Evolutionary conservation across 257 asterid genomes (phyloP).

Genomic region (Fraxinus americana): DNA sequence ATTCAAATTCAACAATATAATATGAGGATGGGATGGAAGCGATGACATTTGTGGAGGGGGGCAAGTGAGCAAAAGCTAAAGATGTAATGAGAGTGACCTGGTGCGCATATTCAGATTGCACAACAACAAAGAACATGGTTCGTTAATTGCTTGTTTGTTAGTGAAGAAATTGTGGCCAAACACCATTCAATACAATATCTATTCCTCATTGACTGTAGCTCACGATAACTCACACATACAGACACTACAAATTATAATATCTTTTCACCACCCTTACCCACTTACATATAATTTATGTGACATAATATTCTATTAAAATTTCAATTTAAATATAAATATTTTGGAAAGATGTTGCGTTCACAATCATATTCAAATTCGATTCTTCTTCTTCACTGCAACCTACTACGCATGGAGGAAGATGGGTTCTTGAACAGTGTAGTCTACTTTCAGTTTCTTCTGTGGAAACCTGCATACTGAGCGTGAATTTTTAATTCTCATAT

Average conservation of each 20-base stretch:
- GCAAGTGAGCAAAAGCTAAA: constrained; percentile 23
- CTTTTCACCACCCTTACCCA: constrained; percentile 20
- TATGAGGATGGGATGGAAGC: not conserved
- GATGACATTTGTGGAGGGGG: constrained; percentile 21
- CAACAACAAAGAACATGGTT: constrained; percentile 29
- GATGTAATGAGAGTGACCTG: constrained; percentile 56
- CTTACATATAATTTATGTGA: constrained; percentile 27
- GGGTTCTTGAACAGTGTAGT: constrained; percentile 29
- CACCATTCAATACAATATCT: not conserved
- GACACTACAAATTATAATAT: constrained; percentile 30
- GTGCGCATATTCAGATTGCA: constrained; percentile 59
- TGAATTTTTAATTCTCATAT: constrained; percentile 23
- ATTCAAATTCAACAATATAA: not conserved
- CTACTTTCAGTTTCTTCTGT: constrained; percentile 28
- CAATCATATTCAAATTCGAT: constrained; percentile 44
- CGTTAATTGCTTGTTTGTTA: constrained; percentile 12
- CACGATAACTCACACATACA: constrained; percentile 44
- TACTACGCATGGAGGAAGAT: constrained; percentile 30
- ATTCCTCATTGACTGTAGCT: constrained; percentile 41
- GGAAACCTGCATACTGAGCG: constrained; percentile 34
- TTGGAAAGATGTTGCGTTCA: constrained; percentile 50
- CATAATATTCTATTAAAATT: constrained; percentile 6
- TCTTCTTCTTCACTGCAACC: constrained; percentile 37
- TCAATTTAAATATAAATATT: constrained; percentile 43
- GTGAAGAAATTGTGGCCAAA: constrained; percentile 47